These are phyloP conservation scores for Pythium phragmiticola DNA, from an alignment of 352 stramenopile genomes.

Conservation along the genomic window DNA sequence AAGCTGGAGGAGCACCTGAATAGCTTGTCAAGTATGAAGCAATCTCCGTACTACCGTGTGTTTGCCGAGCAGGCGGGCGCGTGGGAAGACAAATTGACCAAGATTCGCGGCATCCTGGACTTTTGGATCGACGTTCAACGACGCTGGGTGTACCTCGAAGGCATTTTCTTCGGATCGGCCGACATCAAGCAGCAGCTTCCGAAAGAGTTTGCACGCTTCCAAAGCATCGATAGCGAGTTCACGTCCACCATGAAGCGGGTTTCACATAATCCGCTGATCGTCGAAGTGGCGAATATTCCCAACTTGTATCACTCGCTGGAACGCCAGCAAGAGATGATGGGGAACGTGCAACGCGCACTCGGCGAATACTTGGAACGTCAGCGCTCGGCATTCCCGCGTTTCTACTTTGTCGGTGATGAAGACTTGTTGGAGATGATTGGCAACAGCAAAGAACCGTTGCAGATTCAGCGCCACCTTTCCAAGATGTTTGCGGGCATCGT, in stretches of 20 bases:
- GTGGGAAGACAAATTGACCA: slow-evolving; percentile 98
- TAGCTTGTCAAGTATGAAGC: slow-evolving; percentile 98
- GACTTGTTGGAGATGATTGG: slow-evolving; percentile 99
- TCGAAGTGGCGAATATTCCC: slow-evolving; percentile 92
- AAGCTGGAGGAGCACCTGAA: slow-evolving; percentile 99
- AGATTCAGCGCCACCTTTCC: slow-evolving; percentile 95
- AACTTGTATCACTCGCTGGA: slow-evolving; percentile 93
- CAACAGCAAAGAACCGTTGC: slow-evolving; percentile 97
- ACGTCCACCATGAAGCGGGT: slow-evolving; percentile 98
- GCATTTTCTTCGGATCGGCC: slow-evolving; percentile 98
- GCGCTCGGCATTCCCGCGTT: slow-evolving; percentile 95
- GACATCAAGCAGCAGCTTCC: slow-evolving; percentile 99
- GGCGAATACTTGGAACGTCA: slow-evolving; percentile 99
- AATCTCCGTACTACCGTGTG: slow-evolving; percentile 98
- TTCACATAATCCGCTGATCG: slow-evolving; percentile 94
- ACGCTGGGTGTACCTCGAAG: slow-evolving; percentile 99
- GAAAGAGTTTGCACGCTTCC: slow-evolving; percentile 98
- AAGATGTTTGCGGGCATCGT: slow-evolving; percentile 99
- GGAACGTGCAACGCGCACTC: slow-evolving; percentile 99
- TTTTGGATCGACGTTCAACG: slow-evolving; percentile 99
- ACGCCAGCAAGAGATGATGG: slow-evolving; percentile 96
- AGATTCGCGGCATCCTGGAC: slow-evolving; percentile 97
- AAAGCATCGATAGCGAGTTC: slow-evolving; percentile 99
- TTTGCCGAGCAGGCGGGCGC: slow-evolving; percentile 97
- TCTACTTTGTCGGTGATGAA: slow-evolving; percentile 99